phyloP scores from a whole-genome alignment of 805 yeast genomes.

The Wickerhamiella spandovensis region DNA sequence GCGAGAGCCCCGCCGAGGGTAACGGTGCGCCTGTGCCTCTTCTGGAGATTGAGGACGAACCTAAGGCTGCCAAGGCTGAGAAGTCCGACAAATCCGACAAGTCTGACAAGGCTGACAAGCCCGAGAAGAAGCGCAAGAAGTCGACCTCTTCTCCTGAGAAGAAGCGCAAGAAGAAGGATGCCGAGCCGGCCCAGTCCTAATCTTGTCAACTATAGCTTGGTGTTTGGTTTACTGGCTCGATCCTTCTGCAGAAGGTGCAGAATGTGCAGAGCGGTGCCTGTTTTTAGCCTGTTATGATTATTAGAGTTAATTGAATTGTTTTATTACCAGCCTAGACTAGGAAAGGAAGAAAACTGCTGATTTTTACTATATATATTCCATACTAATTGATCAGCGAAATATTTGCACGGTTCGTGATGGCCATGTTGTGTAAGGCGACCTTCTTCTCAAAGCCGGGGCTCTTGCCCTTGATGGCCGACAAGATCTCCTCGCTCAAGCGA shows the following conservation, averaged over 20 bases:
- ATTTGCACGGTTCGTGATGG: conserved; percentile 79
- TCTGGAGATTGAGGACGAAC: neutral
- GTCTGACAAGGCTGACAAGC: neutral
- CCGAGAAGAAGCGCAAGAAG: neutral
- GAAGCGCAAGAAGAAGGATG: neutral
- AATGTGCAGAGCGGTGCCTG: too few species aligned
- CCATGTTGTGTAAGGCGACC: conserved; percentile 69
- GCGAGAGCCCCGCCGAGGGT: neutral
- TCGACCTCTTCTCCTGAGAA: neutral
- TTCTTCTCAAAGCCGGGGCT: conserved; percentile 76
- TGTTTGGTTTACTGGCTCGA: too few species aligned
- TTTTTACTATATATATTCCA: neutral
- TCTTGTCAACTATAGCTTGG: too few species aligned
- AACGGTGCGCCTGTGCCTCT: neutral
- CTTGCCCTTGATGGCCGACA: conserved; percentile 63
- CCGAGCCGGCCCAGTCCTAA: neutral
- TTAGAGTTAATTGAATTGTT: neutral
- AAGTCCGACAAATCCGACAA: neutral
- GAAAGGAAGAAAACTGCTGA: neutral
- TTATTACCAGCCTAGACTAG: neutral
- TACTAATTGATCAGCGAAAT: conserved; percentile 28
- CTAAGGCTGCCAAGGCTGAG: neutral
- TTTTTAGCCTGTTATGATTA: neutral
- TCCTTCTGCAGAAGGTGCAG: too few species aligned
- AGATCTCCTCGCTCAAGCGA: conserved; percentile 79